Evolutionary conservation across 2,329 filamentous ascomycete genomes (phyloP), one percentile per base, ranked within the genome.

Genomic region (Neofusicoccum ribis): DNA sequence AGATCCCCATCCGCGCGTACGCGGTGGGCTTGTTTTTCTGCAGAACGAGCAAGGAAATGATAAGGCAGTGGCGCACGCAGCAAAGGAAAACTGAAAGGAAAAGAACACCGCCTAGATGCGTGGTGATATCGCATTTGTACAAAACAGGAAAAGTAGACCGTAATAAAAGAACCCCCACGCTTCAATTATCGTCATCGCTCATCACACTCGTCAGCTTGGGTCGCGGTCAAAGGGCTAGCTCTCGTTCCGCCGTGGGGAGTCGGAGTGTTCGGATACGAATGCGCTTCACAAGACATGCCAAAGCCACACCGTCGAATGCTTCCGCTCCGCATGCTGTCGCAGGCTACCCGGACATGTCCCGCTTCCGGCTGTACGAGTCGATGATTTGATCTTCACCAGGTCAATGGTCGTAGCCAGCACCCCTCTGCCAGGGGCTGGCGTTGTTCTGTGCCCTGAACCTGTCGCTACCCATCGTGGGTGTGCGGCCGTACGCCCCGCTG

Each of bases 341-440:
- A 37, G 41, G 44, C 59, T 41, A 39, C 46, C 46, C 46, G 51
- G 31, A n/a, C 3, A 36, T 46, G 20, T 54, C 49, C 47, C 61
- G 61, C 47, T 50, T 54, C 50, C 31, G 23, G 37, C 61, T 54
- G 49, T 37, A 44, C 46, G 39, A 63, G 61, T 72, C 71, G 64
- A 72, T 72, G 68, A 71, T 70, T 72, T 75, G 73, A 67, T 78
- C 75, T 71, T 74, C 71, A 65, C 71, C 75, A 72, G 73, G 73
- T 79, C 78, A 85, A 74, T 85, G 83, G 66, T 89, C 86, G 70
- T 89, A 89, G 50, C 87, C 87, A 37, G 87, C 87, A 49, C 87
- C 87, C 73, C 87, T 78, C 77, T 89, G 86, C 87, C 87, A 89
- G 62, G 86, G 86, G 77, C 85, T 88, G 43, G 83, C 75, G 72